These are phyloP conservation scores for Saccharomycopsis selenospora DNA, from an alignment of 805 yeast species.

Conservation along the genomic window DNA sequence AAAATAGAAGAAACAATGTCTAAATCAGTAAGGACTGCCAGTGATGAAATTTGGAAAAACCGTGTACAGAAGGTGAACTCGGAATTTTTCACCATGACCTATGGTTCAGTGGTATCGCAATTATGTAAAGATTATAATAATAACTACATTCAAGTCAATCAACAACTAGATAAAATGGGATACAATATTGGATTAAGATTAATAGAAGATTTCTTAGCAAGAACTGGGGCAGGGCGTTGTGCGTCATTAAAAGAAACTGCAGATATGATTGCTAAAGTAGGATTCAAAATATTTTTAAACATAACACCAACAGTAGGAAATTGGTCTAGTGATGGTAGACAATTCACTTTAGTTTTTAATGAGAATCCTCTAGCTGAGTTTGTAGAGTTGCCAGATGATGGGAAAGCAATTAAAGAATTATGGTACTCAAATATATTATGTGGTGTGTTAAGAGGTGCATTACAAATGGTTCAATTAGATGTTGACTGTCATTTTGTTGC, in stretches of 20 bases:
- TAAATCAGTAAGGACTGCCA: constrained; percentile 41
- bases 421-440: constrained; percentile 92
- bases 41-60: constrained; percentile 91
- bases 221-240: constrained; percentile 82
- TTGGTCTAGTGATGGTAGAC: constrained; percentile 71
- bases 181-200: constrained; percentile 86
- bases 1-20: constrained; percentile 27
- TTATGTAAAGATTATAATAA: constrained; percentile 74
- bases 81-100: constrained; percentile 88
- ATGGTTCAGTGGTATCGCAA: constrained; percentile 90
- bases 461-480: constrained; percentile 93
- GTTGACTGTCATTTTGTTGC: constrained; percentile 75
- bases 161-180: constrained; percentile 87
- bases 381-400: constrained; percentile 87
- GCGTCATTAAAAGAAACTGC: constrained; percentile 74
- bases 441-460: constrained; percentile 85
- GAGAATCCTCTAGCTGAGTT: constrained; percentile 94
- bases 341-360: constrained; percentile 61
- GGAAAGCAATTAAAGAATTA: constrained; percentile 56
- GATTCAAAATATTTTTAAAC: constrained; percentile 84
- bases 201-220: constrained; percentile 88
- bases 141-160: constrained; percentile 73
- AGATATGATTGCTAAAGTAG: constrained; percentile 77
- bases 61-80: constrained; percentile 84
- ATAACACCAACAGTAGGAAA: constrained; percentile 66